phyloP scores from a whole-genome alignment of 768 basidiomycete genomes.

The Kwoniella heveanensis region DNA sequence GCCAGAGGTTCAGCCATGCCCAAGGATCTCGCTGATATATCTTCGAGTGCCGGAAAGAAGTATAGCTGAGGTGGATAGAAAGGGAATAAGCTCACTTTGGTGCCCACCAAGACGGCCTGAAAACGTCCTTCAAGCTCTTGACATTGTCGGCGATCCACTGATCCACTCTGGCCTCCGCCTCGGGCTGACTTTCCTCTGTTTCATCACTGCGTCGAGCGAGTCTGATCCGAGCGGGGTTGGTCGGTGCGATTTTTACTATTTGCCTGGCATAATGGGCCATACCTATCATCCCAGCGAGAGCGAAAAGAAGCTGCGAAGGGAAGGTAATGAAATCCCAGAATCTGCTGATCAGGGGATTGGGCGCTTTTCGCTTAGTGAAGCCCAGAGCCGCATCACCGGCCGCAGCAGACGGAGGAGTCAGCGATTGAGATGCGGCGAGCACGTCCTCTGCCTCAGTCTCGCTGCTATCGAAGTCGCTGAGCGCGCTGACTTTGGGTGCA shows the following conservation, averaged over 20 bases:
- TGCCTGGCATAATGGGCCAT: conserved; percentile 42
- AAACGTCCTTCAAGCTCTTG: conserved; percentile 42
- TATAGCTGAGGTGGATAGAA: too few relatives aligned
- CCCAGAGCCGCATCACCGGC: neutral
- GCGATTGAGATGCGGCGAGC: neutral
- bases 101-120: conserved; percentile 56
- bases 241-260: conserved; percentile 35
- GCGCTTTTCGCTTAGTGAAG: conserved; percentile 13
- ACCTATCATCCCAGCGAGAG: conserved; percentile 37
- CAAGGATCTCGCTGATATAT: neutral
- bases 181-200: neutral
- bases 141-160: conserved; percentile 46
- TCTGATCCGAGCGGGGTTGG: conserved; percentile 19
- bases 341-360: conserved; percentile 8
- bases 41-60: neutral
- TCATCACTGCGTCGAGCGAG: neutral
- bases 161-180: conserved; percentile 1
- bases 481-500: neutral
- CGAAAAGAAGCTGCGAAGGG: conserved; percentile 32
- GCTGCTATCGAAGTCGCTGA: neutral
- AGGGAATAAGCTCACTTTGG: conserved; percentile 47
- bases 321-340: conserved; percentile 18
- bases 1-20: neutral
- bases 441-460: neutral
- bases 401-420: neutral